Conservation (phyloP, 768 basidiomycete genomes). For the Cubamyces sp. region DNA sequence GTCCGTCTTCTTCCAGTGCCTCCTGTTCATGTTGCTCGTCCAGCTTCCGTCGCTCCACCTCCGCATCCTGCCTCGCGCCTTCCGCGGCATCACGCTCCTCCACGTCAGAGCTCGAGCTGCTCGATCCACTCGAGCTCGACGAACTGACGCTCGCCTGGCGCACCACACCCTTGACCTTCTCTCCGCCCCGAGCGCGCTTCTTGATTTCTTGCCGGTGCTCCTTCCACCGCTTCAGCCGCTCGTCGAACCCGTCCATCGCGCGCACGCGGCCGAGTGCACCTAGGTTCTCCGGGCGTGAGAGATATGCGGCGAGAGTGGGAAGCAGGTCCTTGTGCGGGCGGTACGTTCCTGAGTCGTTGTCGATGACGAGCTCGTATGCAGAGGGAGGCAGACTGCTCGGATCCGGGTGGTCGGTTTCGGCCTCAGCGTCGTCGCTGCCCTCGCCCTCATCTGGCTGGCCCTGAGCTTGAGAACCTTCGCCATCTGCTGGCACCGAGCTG, state of each 20-base stretch:
- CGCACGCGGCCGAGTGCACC: conserved; percentile 42
- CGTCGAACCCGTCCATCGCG: conserved; percentile 44
- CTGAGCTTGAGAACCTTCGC: conserved; percentile 1
- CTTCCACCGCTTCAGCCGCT: conserved; percentile 42
- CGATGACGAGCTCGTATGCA: conserved; percentile 49
- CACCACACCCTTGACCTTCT: conserved; percentile 9
- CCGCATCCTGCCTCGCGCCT: conserved; percentile 14
- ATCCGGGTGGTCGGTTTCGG: conserved; percentile 34
- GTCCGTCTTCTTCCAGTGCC: conserved; percentile 26
- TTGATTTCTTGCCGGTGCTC: conserved; percentile 37
- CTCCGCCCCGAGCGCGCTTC: conserved; percentile 25
- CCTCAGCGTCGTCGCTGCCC: conserved; percentile 8
- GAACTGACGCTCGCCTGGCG: conserved; percentile 21
- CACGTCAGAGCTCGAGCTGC: conserved; percentile 19
- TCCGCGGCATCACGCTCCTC: conserved; percentile 17
- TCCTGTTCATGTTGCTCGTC: conserved; percentile 8
- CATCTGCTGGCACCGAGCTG: background rate
- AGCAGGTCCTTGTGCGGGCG: conserved; percentile 45
- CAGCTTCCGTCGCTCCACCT: conserved; percentile 5
- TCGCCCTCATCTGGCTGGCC: background rate
- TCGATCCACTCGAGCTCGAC: conserved; percentile 19
- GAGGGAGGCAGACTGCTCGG: conserved; percentile 21
- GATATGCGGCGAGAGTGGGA: conserved; percentile 42
- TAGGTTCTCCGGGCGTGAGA: conserved; percentile 39
- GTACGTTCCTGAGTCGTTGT: conserved; percentile 53